Evolutionary conservation across 371 early-diverging fungal species (phyloP), one percentile per base, ranked within the genome.

Genomic region (Lichtheimia corymbifera): DNA sequence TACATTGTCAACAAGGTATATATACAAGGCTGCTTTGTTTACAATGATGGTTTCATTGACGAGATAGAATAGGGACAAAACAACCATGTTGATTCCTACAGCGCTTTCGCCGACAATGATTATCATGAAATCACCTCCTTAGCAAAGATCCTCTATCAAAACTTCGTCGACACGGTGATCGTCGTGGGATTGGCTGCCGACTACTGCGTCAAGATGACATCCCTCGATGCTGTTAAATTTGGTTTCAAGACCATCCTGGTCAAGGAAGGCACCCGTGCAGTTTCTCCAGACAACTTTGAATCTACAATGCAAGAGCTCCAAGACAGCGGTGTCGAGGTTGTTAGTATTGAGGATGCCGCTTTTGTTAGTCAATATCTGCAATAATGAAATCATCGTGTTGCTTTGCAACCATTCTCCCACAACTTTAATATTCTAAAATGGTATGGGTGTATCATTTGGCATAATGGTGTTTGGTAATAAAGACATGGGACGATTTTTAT

Each of bases 41-140:
- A 40, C 24, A 0, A 17, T 7, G 17, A 35, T n/a, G 5, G 13
- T 2, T 35, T 59, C 9, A 41, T 59, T 11, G 18, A 15, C 4
- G 27, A 40, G 12, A 0, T 57, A 17, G 4, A 1, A 1, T 42
- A 77, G 58, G 79, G 80, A 11, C 57, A 47, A 12, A 73, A 76
- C 50, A n/a, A 17, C 0, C 41, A 57, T 6, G 73, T 80, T 1
- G 80, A 80, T 54, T 80, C 80, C 1, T 80, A 80, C 53, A 74
- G 80, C 59, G 77, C 59, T 0, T 80, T 80, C 59, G 72, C 75
- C 1, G 77, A 80, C 41, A 80, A 76, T 25, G 58, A 71, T n/a
- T 74, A 77, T 20, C 60, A 61, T 25, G 67, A 73, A 49, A 71
- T 74, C 3, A 80, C 77, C 1, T 7, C 49, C 15, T 44, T 80